Conservation (phyloP, 805 yeast species). For the Pichia manshurica region DNA sequence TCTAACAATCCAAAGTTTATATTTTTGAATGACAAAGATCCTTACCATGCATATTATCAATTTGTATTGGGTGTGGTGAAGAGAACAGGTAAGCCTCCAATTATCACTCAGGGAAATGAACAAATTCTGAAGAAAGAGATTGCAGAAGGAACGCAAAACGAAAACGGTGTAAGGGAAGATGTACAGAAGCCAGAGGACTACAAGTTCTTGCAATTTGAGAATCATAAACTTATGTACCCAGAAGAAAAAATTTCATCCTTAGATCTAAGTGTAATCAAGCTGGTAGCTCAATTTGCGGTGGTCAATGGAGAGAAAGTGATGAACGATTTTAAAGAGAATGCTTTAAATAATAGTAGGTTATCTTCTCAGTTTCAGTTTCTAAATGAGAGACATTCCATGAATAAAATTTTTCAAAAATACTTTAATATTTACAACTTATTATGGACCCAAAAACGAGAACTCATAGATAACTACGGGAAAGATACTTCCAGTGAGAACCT, state of each 20-base stretch:
- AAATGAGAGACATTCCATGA: slow-evolving; percentile 51
- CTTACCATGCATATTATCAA: slow-evolving; percentile 52
- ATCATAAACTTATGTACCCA: slow-evolving; percentile 16
- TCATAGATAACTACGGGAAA: slow-evolving; percentile 12
- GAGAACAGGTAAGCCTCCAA: slow-evolving; percentile 22
- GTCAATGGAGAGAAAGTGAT: slow-evolving; percentile 48
- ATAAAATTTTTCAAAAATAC: slow-evolving; percentile 44
- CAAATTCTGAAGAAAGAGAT: background rate
- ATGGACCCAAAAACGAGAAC: slow-evolving; percentile 22
- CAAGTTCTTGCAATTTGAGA: slow-evolving; percentile 22
- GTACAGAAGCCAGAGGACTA: slow-evolving; percentile 16
- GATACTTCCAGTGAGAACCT: slow-evolving; percentile 29
- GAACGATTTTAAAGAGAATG: slow-evolving; percentile 28
- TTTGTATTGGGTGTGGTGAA: slow-evolving; percentile 37
- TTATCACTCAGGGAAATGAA: background rate
- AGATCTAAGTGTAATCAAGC: slow-evolving; percentile 65
- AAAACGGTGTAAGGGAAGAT: slow-evolving; percentile 1
- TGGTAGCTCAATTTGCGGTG: slow-evolving; percentile 66
- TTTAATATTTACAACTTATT: slow-evolving; percentile 50
- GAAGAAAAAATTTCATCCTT: slow-evolving; percentile 43
- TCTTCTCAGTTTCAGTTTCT: slow-evolving; percentile 66
- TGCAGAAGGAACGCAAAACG: background rate
- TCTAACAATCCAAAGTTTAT: slow-evolving; percentile 48
- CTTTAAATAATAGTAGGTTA: slow-evolving; percentile 28
- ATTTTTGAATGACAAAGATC: slow-evolving; percentile 53